phyloP scores from a whole-genome alignment of 2,329 filamentous ascomycete genomes.

The Rasamsonia emersonii region DNA sequence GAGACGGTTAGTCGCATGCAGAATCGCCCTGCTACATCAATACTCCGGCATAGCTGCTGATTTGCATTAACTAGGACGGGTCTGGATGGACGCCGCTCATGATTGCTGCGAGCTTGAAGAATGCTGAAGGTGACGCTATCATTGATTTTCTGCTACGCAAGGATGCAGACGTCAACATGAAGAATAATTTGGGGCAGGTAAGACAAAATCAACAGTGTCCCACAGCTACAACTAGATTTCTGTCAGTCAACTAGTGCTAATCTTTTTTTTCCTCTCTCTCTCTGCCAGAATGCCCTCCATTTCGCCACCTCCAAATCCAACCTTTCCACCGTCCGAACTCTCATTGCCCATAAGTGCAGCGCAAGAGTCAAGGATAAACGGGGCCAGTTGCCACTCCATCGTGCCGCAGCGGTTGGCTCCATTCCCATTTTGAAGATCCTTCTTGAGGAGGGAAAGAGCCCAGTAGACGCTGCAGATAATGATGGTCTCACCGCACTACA shows the following conservation, averaged over 20 bases:
- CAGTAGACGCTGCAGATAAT: slow-evolving; percentile 72
- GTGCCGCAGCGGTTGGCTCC: slow-evolving; percentile 82
- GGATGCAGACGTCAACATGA: slow-evolving; percentile 38
- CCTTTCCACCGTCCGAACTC: slow-evolving; percentile 66
- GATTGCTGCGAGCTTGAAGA: slow-evolving; percentile 41
- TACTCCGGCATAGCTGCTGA: not conserved
- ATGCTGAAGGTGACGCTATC: slow-evolving; percentile 36
- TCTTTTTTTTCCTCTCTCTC: not conserved
- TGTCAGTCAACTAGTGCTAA: not conserved
- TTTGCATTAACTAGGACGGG: slow-evolving; percentile 27
- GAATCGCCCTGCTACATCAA: not conserved
- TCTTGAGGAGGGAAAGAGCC: slow-evolving; percentile 64
- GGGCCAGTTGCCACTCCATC: slow-evolving; percentile 83
- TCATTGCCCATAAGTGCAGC: slow-evolving; percentile 69
- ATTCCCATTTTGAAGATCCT: slow-evolving; percentile 78
- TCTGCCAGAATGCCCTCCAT: slow-evolving; percentile 70
- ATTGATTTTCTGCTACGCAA: slow-evolving; percentile 39
- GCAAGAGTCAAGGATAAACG: slow-evolving; percentile 74
- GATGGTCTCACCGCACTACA: slow-evolving; percentile 84
- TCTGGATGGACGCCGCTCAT: slow-evolving; percentile 44
- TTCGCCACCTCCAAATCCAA: slow-evolving; percentile 88
- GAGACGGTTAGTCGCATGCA: slow-evolving; percentile 53
- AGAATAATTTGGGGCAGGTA: slow-evolving; percentile 37
- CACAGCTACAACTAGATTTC: slow-evolving; percentile 5
- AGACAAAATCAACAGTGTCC: not conserved